These are phyloP conservation scores for Dactylellina parvicollis DNA, from an alignment of 2,329 filamentous ascomycete genomes.

Conservation along the genomic window DNA sequence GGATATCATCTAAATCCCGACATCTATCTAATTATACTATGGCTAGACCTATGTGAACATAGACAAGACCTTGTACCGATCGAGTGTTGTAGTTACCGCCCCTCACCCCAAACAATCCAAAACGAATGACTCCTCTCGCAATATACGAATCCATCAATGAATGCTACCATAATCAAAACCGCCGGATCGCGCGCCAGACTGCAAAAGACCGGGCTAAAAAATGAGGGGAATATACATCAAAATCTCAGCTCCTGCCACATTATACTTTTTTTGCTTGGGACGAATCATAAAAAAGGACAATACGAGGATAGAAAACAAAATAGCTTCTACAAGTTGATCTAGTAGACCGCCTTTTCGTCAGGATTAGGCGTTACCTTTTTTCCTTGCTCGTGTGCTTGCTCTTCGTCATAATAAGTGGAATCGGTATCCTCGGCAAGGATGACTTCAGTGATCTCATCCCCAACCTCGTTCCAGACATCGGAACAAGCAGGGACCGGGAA, in stretches of 20 bases:
- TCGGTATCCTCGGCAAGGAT: slow-evolving; percentile 57
- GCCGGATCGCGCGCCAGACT: slow-evolving; percentile 22
- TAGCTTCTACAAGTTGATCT: slow-evolving; percentile 25
- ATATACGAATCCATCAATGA: slow-evolving; percentile 7
- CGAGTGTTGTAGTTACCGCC: neutral
- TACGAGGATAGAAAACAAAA: neutral
- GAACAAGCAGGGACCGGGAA: slow-evolving; percentile 79
- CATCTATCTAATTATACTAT: too few species aligned
- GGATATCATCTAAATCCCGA: too few species aligned
- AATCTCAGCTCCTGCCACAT: slow-evolving; percentile 22
- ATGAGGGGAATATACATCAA: slow-evolving; percentile 25
- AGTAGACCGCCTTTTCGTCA: slow-evolving; percentile 50
- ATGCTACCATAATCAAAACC: slow-evolving; percentile 47
- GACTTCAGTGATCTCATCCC: slow-evolving; percentile 66
- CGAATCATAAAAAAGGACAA: neutral
- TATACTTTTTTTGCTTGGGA: neutral
- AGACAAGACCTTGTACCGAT: neutral
- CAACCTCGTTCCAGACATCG: slow-evolving; percentile 79
- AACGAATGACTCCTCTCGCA: neutral
- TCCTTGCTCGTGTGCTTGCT: slow-evolving; percentile 44
- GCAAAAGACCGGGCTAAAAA: slow-evolving; percentile 42
- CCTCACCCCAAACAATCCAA: neutral
- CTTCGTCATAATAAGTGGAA: slow-evolving; percentile 55
- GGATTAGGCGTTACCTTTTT: slow-evolving; percentile 46
- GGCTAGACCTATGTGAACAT: too few species aligned